Conservation (phyloP, 306 rosid genomes). For the Medicago truncatula region MtrunA17r5.0-ANR NC_053049.1:787001-787500, state of each 20-base stretch:
- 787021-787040: slow-evolving; percentile 53
- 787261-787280: slow-evolving; percentile 95
- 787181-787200: slow-evolving; percentile 34
- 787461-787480: no score
- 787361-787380: background rate
- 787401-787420: no score
- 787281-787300: slow-evolving; percentile 93
- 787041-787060: slow-evolving; percentile 89
- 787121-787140: slow-evolving; percentile 91
- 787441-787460: no score
- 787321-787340: slow-evolving; percentile 97
- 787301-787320: slow-evolving; percentile 95
- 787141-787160: slow-evolving; percentile 76
- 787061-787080: slow-evolving; percentile 97
- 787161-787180: slow-evolving; percentile 6
- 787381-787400: background rate
- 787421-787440: no score
- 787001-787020: slow-evolving; percentile 12
- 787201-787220: slow-evolving; percentile 11
- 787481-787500: slow-evolving; percentile 26
- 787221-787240: slow-evolving; percentile 20
- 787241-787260: slow-evolving; percentile 59
- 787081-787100: slow-evolving; percentile 90
- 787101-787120: slow-evolving; percentile 91
- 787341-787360: slow-evolving; percentile 36